Evolutionary conservation across 768 basidiomycete genomes (phyloP).

Genomic region (Rhodotorula diobovata): DNA sequence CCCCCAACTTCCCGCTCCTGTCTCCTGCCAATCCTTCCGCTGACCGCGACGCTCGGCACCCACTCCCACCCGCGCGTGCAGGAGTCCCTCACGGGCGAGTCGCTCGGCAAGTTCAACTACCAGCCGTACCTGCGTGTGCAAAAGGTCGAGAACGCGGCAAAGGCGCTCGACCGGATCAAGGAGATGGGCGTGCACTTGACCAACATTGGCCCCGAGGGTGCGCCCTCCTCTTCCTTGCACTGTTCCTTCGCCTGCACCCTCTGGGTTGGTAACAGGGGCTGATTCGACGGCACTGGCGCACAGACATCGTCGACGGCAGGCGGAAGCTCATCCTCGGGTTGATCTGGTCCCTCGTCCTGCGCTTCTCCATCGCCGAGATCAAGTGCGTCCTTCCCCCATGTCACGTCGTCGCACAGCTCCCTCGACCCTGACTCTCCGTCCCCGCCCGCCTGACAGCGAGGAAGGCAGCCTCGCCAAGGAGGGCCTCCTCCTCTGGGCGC

Average conservation of each 20-base stretch:
- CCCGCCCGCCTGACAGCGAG: constrained; percentile 57
- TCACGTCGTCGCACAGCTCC: background rate
- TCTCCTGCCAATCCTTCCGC: background rate
- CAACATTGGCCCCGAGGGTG: constrained; percentile 95
- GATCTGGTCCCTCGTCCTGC: constrained; percentile 97
- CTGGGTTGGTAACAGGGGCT: no score
- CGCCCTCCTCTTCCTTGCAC: constrained; percentile 27
- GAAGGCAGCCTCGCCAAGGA: constrained; percentile 99
- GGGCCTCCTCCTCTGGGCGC: constrained; percentile 94
- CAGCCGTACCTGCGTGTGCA: constrained; percentile 87
- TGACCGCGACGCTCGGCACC: background rate
- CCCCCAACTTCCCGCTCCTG: background rate
- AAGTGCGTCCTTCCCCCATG: constrained; percentile 57
- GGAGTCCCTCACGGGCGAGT: constrained; percentile 98
- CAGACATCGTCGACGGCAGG: constrained; percentile 98
- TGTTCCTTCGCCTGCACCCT: background rate
- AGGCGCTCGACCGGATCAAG: constrained; percentile 90
- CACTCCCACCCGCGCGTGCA: constrained; percentile 45
- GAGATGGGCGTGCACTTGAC: constrained; percentile 73
- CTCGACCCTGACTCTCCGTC: background rate
- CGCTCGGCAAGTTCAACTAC: constrained; percentile 91
- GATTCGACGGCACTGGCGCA: no score
- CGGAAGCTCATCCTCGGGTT: constrained; percentile 89
- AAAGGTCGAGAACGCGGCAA: constrained; percentile 97
- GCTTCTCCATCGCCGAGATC: constrained; percentile 97